Evolutionary conservation across 371 early-diverging fungal species (phyloP).

Genomic region (Mucor indicus): DNA sequence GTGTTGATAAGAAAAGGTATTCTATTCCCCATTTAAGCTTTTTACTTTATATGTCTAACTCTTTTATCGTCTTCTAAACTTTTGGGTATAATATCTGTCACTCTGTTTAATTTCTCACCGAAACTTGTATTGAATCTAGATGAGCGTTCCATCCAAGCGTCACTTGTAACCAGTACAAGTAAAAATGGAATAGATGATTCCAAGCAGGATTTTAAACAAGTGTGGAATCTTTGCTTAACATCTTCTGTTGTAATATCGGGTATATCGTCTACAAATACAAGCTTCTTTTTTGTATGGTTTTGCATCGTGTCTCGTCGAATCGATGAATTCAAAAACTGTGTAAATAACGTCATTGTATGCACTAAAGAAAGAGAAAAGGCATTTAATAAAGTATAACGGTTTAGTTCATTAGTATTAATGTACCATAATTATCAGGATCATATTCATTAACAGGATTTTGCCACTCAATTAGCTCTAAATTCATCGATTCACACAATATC

Average conservation of each 20-base stretch:
- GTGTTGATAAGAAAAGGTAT: neutral
- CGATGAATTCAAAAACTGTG: slow-evolving; percentile 7
- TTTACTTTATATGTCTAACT: slow-evolving; percentile 5
- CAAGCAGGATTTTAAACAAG: slow-evolving; percentile 6
- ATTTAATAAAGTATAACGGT: neutral
- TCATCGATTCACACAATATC: slow-evolving; percentile 15
- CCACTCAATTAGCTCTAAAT: slow-evolving; percentile 33
- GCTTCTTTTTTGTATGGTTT: slow-evolving; percentile 5
- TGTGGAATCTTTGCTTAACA: slow-evolving; percentile 20
- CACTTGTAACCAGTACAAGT: slow-evolving; percentile 23
- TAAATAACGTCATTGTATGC: slow-evolving; percentile 1
- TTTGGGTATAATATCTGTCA: slow-evolving; percentile 6
- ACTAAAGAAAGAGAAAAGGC: neutral
- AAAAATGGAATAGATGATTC: slow-evolving; percentile 8
- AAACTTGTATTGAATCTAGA: neutral
- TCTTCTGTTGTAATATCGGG: slow-evolving; percentile 28
- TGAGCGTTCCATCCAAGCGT: slow-evolving; percentile 3
- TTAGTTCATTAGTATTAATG: neutral
- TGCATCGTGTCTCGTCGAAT: slow-evolving; percentile 1
- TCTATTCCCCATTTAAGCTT: too few relatives aligned
- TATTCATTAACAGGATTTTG: neutral
- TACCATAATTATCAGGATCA: slow-evolving; percentile 7
- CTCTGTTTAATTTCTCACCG: neutral
- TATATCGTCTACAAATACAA: slow-evolving; percentile 43
- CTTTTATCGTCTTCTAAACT: slow-evolving; percentile 2